phyloP scores from a whole-genome alignment of 176 grass and related monocot species.

The Otatea glauca region DNA sequence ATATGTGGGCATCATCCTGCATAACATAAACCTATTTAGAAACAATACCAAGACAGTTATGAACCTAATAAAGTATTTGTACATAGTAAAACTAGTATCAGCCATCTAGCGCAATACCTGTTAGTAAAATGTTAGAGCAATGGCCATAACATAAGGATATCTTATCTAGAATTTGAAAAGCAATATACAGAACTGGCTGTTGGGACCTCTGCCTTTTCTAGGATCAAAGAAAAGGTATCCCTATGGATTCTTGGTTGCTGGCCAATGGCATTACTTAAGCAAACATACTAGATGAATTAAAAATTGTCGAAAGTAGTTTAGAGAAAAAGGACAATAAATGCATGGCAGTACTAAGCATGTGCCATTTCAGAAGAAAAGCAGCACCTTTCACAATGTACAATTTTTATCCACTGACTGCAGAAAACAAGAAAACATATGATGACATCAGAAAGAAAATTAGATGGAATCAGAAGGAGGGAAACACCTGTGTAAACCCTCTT shows the following conservation, averaged over 20 bases:
- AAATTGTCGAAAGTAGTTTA: neutral
- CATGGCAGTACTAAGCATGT: neutral
- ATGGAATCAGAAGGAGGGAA: slow-evolving; percentile 22
- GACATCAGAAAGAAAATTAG: slow-evolving; percentile 2
- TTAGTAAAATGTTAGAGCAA: slow-evolving; percentile 11
- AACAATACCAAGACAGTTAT: slow-evolving; percentile 21
- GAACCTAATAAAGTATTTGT: neutral
- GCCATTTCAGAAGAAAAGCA: too few species aligned
- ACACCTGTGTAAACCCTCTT: slow-evolving; percentile 97
- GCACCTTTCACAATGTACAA: neutral
- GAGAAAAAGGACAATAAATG: neutral
- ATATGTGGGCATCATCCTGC: slow-evolving; percentile 99
- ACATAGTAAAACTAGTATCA: neutral
- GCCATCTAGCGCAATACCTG: neutral
- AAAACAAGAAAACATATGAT: slow-evolving; percentile 11
- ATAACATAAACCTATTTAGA: slow-evolving; percentile 29
- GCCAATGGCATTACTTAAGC: neutral
- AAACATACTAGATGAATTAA: neutral
- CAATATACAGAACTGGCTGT: neutral
- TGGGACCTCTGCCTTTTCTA: neutral
- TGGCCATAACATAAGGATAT: slow-evolving; percentile 6
- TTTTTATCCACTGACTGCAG: neutral
- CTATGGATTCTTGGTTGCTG: neutral
- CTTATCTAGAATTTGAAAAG: neutral
- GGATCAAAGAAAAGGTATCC: neutral